A percentile compares a stretch with the other conserved stretches of the same genome.
Conservation (phyloP, 2,329 filamentous ascomycete species). For the Monilinia vaccinii-corymbosi region DNA sequence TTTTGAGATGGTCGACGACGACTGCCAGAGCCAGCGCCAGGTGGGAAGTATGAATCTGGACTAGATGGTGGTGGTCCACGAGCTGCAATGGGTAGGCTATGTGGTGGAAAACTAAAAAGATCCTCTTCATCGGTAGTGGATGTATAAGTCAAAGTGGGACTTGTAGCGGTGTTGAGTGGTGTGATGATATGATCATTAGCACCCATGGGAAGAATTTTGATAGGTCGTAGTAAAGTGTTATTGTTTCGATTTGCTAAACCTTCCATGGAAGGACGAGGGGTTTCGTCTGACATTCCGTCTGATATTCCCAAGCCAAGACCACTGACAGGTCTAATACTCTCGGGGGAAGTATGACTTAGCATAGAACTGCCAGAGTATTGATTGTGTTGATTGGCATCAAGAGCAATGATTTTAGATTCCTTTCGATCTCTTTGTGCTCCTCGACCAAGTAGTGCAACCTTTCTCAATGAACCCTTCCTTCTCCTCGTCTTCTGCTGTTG, state of each 20-base stretch:
- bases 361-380: conserved; percentile 15
- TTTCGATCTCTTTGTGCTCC: conserved; percentile 53
- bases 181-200: conserved; percentile 22
- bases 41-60: conserved; percentile 54
- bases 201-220: conserved; percentile 28
- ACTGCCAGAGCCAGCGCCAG: conserved; percentile 31
- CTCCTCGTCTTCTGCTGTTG: conserved; percentile 50
- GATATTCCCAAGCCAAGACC: conserved; percentile 40
- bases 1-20: conserved; percentile 26
- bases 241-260: conserved; percentile 33
- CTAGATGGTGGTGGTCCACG: conserved; percentile 37
- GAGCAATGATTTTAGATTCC: conserved; percentile 36
- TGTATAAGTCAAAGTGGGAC: conserved; percentile 50
- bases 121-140: conserved; percentile 84
- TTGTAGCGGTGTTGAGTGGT: conserved; percentile 34
- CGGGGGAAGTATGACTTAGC: conserved; percentile 21
- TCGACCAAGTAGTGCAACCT: conserved; percentile 74
- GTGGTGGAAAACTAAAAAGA: conserved; percentile 51
- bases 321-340: conserved; percentile 15
- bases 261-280: conserved; percentile 39
- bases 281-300: conserved; percentile 38
- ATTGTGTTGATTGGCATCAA: conserved; percentile 26
- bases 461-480: conserved; percentile 76
- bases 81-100: conserved; percentile 36
- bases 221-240: conserved; percentile 21